A percentile compares a stretch with the other conserved stretches of the same genome.
phyloP scores from a whole-genome alignment of 352 stramenopile species.

The Phytophthora aleatoria region DNA sequence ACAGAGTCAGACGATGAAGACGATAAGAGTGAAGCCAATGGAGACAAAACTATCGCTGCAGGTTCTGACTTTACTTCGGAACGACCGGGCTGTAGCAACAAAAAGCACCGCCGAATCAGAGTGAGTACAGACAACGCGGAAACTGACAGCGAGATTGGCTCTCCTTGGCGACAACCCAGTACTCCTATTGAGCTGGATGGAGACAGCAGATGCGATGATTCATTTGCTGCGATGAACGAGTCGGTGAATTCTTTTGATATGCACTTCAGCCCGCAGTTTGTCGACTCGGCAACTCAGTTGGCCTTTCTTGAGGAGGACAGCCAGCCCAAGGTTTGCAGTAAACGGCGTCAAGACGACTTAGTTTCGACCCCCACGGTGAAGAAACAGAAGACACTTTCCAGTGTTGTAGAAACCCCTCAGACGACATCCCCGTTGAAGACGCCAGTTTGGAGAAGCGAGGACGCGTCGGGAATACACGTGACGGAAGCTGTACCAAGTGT shows the following conservation, averaged over 20 bases:
- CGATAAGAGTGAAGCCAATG: conserved; percentile 12
- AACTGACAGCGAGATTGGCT: conserved; percentile 23
- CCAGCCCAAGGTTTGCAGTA: conserved; percentile 1
- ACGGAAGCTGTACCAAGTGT: background rate
- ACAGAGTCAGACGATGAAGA: conserved; percentile 33
- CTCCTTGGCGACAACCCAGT: conserved; percentile 13
- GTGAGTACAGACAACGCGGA: conserved; percentile 17
- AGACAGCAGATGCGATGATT: conserved; percentile 20
- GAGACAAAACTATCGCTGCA: background rate
- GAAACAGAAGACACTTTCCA: conserved; percentile 11
- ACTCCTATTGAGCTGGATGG: conserved; percentile 2
- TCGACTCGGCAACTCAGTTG: conserved; percentile 40
- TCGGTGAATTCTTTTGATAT: conserved; percentile 37
- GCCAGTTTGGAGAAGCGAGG: background rate
- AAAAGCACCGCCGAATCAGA: conserved; percentile 5
- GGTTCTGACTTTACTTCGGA: background rate
- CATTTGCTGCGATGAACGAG: conserved; percentile 39
- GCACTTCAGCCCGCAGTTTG: conserved; percentile 66
- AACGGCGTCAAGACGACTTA: conserved; percentile 5
- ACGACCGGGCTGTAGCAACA: background rate
- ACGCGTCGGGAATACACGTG: background rate
- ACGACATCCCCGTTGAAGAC: background rate
- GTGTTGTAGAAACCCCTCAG: background rate
- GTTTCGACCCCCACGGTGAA: conserved; percentile 4
- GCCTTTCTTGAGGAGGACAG: conserved; percentile 5